Evolutionary conservation across 495 filamentous ascomycete genomes (phyloP), one percentile per base, ranked within the genome.

Genomic region (Neurospora sp.): DNA sequence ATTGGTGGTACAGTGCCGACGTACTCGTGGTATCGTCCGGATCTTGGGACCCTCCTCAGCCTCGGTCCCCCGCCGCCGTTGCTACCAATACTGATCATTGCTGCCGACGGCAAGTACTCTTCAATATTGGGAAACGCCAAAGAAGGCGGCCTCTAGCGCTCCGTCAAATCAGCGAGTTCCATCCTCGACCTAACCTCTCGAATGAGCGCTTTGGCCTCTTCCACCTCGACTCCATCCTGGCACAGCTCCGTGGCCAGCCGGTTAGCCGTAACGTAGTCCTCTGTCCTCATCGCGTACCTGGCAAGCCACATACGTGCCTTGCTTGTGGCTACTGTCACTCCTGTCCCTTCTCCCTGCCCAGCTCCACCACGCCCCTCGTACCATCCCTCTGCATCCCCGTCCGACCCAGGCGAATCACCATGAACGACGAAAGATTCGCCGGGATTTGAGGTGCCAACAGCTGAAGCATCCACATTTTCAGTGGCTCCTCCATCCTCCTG

Each of bases 291-390:
- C 24, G 93, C 90, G 84, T 89, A 92, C 76, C 89, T 88, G 31
- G 96, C 95, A 43, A 99, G 88, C 96, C 96, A 98, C 88, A 98
- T 90, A 10, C 96, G 85, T 15, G 96, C 96, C 79, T 93, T 95
- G 40, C 92, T 94, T 17, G 96, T 98, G 3, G 93, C 93, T 2
- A 88, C 87, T 5, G 96, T 98, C 15, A 97, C 93, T 0, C 95
- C 92, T 0, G 89, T 92, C 0, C 90, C 91, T 66, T 66, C 54
- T 36, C 17, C 54, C 54, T 17, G 54, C 15, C 28, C 54, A 34
- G 54, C 54, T 66, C 54, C 54, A 66, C 54, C 54, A 66, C 54
- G 24, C 24, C 48, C 21, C 69, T 83, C 84, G 81, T 82, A 82
- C 72, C 84, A 79, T 6, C 78, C 81, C 48, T 76, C 80, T 10